A percentile compares a stretch with the other conserved stretches of the same genome.
phyloP scores from a whole-genome alignment of 1,284 basidiomycete species.

The Tilletia setariae region DNA sequence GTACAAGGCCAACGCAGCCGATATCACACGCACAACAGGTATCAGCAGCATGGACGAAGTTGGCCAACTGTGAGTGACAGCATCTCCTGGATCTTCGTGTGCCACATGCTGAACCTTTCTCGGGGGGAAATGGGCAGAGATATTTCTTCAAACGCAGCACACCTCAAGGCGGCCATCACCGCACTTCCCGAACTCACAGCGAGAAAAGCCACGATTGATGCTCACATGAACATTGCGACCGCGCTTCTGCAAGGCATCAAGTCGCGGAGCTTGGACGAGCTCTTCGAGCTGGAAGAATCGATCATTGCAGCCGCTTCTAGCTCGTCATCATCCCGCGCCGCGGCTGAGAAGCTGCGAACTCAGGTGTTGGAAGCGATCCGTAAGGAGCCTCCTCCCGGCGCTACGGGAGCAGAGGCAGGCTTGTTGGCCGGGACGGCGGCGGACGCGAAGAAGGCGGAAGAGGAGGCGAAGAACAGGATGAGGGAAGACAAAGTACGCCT shows the following conservation, averaged over 20 bases:
- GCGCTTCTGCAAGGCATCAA: slow-evolving; percentile 94
- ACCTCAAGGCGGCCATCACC: slow-evolving; percentile 96
- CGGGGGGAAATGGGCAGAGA: slow-evolving; percentile 52
- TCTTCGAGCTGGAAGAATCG: slow-evolving; percentile 93
- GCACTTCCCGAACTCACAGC: slow-evolving; percentile 96
- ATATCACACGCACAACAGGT: slow-evolving; percentile 92
- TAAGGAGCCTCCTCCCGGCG: slow-evolving; percentile 5
- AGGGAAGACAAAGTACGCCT: slow-evolving; percentile 80
- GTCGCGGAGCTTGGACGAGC: slow-evolving; percentile 85
- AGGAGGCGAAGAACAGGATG: background rate
- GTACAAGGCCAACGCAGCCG: slow-evolving; percentile 94
- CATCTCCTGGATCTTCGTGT: too few species aligned
- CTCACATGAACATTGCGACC: slow-evolving; percentile 99
- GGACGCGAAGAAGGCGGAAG: slow-evolving; percentile 9
- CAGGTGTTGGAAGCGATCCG: slow-evolving; percentile 10
- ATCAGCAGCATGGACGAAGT: slow-evolving; percentile 95
- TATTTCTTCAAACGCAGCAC: slow-evolving; percentile 86
- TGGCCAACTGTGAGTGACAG: slow-evolving; percentile 25
- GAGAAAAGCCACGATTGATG: slow-evolving; percentile 90
- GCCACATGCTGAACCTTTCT: too few species aligned
- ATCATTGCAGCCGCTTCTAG: slow-evolving; percentile 69
- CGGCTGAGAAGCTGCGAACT: slow-evolving; percentile 75
- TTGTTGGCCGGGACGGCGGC: background rate
- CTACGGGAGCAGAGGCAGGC: background rate
- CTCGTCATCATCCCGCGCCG: slow-evolving; percentile 20